Base-by-base conservation (phyloP, 2,329 filamentous ascomycete species). In the Didymella pinodella region DNA sequence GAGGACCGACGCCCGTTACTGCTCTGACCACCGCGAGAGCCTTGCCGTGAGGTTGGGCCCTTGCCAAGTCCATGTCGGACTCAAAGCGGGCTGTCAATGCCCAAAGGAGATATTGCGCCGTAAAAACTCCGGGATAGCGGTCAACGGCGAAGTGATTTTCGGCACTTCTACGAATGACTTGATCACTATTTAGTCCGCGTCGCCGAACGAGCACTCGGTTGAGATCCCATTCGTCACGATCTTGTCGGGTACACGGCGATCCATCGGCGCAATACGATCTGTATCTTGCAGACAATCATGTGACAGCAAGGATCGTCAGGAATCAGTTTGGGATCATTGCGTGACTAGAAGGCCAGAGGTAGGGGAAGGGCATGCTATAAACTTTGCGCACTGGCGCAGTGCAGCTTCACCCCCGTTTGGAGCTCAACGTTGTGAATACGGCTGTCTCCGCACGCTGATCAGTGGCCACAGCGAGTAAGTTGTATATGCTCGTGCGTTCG, bases 31-130 rank as follows among this genome's bases (percentile, higher is more conserved):
- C 18, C 16, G 18, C 16, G 16, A 18, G 18, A 28, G 26, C 16
- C 36, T 29, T n/a, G 34, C 41, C 14, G 40, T 58, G 16, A 45
- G 7, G 11, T 48, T 47, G 16, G 31, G 40, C 28, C 43, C n/a
- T 48, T 36, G 18, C 43, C 44, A 20, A 32, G 25, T 12, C 36
- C 20, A 31, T 7, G 6, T 32, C 38, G 38, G 36, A 48, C 38
- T 14, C 31, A 38, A n/a, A 25, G 53, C 22, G 18, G 12, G 22
- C 22, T 29, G 5, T 49, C 28, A 46, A 47, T 54, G 32, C 56
- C 56, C 56, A 48, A 59, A 46, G 10, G 14, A 45, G 46, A 43
- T 34, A 36, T 54, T 53, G 31, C 25, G 34, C 55, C 49, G 55
- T 48, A 31, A 31, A 46, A 20, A 40, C 32, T 47, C 44, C 49